Percentiles rank a stretch among this genome's conserved stretches.
Evolutionary conservation across 2,329 filamentous ascomycete species (phyloP).

Genomic region (Colletotrichum australisinense): DNA sequence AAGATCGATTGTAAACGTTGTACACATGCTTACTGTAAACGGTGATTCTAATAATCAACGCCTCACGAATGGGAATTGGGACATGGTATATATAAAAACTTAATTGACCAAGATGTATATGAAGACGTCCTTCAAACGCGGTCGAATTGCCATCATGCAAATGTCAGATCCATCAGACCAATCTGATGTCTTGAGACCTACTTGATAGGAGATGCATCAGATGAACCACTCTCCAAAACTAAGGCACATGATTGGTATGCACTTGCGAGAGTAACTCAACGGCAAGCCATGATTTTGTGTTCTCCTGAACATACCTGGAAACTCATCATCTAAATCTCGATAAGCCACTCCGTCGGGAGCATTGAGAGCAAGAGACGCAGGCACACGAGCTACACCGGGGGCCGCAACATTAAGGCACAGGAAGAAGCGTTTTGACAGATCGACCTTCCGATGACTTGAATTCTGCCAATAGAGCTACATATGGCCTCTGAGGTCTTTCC

Average conservation of each 20-base stretch:
- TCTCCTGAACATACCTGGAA: background rate
- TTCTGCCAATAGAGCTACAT: background rate
- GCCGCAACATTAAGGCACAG: background rate
- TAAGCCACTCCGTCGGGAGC: background rate
- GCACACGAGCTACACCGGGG: background rate
- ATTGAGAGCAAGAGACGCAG: background rate
- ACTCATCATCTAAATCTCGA: background rate
- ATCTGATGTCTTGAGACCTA: background rate
- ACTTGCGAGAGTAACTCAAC: background rate
- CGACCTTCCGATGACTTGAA: background rate
- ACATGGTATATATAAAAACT: background rate
- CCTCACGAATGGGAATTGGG: background rate
- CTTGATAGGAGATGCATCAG: background rate
- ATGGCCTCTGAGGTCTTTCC: too few relatives aligned
- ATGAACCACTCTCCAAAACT: too few relatives aligned
- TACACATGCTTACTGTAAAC: background rate
- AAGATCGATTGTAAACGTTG: conserved; percentile 1
- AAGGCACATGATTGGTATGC: background rate
- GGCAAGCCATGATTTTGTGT: background rate
- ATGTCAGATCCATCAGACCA: background rate
- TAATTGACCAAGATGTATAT: background rate
- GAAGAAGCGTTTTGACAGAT: background rate
- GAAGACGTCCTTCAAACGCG: background rate
- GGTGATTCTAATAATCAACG: background rate
- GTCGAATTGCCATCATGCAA: background rate